Evolutionary conservation across 139 green algal species (phyloP).

Genomic region (Chlamydomonas asymmetrica): DNA sequence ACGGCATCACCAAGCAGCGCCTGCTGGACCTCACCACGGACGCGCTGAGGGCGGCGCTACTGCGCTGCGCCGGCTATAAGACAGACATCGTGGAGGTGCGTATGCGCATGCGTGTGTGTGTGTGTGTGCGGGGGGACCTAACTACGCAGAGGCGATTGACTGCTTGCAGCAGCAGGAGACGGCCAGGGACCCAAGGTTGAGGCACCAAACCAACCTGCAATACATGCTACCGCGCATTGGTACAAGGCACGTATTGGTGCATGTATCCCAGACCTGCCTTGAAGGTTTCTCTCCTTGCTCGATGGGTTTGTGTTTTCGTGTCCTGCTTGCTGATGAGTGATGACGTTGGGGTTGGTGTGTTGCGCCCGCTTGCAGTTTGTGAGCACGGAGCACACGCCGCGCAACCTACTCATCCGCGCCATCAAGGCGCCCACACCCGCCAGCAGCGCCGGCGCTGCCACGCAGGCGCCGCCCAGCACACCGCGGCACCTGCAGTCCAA

Average conservation of each 20-base stretch:
- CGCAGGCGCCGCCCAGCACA: not conserved
- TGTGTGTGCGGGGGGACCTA: too few relatives aligned
- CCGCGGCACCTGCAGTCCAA: not conserved
- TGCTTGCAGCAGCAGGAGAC: conserved; percentile 3
- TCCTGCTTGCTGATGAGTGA: too few relatives aligned
- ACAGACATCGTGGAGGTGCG: conserved; percentile 25
- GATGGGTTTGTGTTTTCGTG: too few relatives aligned
- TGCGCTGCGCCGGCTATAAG: conserved; percentile 41
- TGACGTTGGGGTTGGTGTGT: too few relatives aligned
- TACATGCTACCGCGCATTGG: not conserved
- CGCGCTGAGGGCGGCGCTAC: conserved; percentile 37
- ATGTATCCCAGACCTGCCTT: too few relatives aligned
- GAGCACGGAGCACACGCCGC: conserved; percentile 59
- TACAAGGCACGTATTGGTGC: conserved; percentile 1
- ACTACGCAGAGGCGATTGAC: too few relatives aligned
- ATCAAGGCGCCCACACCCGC: not conserved
- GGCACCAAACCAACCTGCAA: too few relatives aligned
- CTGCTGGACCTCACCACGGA: conserved; percentile 66
- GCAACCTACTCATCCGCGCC: conserved; percentile 63
- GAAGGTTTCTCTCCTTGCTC: too few relatives aligned
- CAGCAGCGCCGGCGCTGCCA: too few relatives aligned
- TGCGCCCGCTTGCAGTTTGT: conserved; percentile 51
- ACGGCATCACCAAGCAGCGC: conserved; percentile 65
- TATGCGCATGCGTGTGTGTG: not conserved
- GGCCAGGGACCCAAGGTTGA: too few relatives aligned